Conservation (phyloP, 345 rosid species). For the Boechera stricta region DNA sequence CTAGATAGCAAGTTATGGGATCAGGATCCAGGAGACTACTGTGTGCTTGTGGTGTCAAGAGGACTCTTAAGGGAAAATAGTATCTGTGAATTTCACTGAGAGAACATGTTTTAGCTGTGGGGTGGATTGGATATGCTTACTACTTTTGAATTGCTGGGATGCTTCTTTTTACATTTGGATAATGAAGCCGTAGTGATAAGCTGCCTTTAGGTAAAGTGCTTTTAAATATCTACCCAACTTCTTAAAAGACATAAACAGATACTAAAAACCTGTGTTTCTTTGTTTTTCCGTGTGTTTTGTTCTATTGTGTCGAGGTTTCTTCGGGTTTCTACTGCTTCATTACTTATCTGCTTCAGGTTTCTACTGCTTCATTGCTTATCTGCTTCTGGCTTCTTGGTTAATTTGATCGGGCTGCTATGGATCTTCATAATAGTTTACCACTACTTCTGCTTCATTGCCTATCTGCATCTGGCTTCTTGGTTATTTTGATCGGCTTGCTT, state of each 20-base stretch:
- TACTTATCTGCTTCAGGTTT: conserved; percentile 69
- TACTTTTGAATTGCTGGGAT: conserved; percentile 62
- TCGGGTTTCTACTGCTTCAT: conserved; percentile 79
- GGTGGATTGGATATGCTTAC: conserved; percentile 68
- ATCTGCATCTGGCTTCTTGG: not conserved
- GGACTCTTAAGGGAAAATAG: conserved; percentile 53
- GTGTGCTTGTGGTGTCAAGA: conserved; percentile 31
- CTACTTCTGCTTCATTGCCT: conserved; percentile 27
- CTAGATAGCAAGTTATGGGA: conserved; percentile 38
- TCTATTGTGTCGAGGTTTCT: conserved; percentile 89
- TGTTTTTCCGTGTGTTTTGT: conserved; percentile 49
- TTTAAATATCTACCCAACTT: conserved; percentile 44
- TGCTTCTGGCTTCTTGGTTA: not conserved
- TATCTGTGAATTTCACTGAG: conserved; percentile 63
- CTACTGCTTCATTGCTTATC: conserved; percentile 17
- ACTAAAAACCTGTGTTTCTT: conserved; percentile 17
- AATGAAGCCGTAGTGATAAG: conserved; percentile 45
- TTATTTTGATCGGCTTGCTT: conserved; percentile 10
- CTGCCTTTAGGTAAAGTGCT: conserved; percentile 47
- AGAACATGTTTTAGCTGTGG: conserved; percentile 64
- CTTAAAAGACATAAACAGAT: conserved; percentile 19
- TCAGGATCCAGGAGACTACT: conserved; percentile 48
- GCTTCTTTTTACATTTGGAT: conserved; percentile 51
- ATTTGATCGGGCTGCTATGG: conserved; percentile 11
- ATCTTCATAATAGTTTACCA: not conserved